A percentile compares a stretch with the other conserved stretches of the same genome.
Evolutionary conservation across 2,329 filamentous ascomycete genomes (phyloP).

Genomic region (Elsinoe perseae): DNA sequence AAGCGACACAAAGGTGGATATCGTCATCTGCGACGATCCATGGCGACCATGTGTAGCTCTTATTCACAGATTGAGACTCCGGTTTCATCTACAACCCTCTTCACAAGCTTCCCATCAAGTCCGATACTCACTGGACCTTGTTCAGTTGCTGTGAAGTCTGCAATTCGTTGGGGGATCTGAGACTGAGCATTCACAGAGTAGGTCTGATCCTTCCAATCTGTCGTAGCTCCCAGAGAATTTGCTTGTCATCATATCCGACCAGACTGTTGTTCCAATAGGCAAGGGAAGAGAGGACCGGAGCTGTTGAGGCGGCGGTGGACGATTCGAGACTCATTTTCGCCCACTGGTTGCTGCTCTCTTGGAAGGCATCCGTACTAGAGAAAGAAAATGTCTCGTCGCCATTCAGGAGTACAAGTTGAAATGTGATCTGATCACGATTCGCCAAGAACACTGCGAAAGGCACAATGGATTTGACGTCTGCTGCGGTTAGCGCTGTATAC

Average conservation of each 20-base stretch:
- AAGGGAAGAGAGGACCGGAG: not conserved
- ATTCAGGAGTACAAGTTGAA: not conserved
- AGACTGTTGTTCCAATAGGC: not conserved
- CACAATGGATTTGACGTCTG: not conserved
- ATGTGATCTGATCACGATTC: not conserved
- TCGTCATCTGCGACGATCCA: not conserved
- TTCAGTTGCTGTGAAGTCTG: not conserved
- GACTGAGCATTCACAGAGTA: not conserved
- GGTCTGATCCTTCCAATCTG: not conserved
- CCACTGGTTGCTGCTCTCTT: not conserved
- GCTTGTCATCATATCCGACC: not conserved
- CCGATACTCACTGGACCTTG: not conserved
- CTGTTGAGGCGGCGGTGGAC: not conserved
- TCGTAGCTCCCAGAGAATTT: not conserved
- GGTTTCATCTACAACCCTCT: not conserved
- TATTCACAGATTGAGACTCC: not conserved
- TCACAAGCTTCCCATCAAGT: not conserved
- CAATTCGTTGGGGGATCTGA: not conserved
- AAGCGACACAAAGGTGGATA: not conserved
- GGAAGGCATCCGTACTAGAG: not conserved
- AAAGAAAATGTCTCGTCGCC: not conserved
- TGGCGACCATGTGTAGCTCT: not conserved
- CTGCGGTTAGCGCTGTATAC: not conserved
- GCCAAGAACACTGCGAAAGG: not conserved
- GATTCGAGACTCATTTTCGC: not conserved